Conservation (phyloP, 1,139 yeast species). For the Sugiyamaella xylanicola region DNA sequence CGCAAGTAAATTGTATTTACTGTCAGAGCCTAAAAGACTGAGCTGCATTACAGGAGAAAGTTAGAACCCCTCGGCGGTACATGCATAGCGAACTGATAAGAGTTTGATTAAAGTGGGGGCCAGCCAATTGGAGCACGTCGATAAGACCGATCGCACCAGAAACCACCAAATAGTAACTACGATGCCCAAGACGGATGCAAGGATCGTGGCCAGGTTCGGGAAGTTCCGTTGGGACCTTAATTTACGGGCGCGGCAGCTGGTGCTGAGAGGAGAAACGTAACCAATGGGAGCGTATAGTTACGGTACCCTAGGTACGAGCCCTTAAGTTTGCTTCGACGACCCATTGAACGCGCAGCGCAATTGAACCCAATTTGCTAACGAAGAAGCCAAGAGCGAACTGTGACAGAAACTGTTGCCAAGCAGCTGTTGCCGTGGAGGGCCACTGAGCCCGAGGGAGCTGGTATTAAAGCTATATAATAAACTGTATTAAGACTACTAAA, state of each 20-base stretch:
- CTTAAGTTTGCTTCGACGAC: no score
- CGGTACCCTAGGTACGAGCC: no score
- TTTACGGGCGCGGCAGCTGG: background rate
- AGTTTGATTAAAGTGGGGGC: conserved; percentile 3
- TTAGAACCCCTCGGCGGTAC: conserved; percentile 10
- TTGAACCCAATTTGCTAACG: no score
- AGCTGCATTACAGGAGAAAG: no score
- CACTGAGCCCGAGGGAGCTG: no score
- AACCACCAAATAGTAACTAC: background rate
- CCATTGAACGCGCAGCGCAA: background rate
- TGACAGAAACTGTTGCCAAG: background rate
- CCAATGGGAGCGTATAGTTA: background rate
- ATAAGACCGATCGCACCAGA: conserved; percentile 1
- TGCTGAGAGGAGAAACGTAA: background rate
- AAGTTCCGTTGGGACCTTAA: background rate
- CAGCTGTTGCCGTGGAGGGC: background rate
- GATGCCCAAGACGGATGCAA: background rate
- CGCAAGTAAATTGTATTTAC: no score
- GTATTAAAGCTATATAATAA: no score
- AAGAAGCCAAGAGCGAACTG: no score
- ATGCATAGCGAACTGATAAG: conserved; percentile 10
- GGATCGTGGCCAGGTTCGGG: background rate
- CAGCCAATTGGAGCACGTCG: conserved; percentile 2
- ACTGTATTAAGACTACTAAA: no score
- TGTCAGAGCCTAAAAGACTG: no score